Evolutionary conservation across 2,329 filamentous ascomycete genomes (phyloP).

Genomic region (Calcarisporium arbuscula): DNA sequence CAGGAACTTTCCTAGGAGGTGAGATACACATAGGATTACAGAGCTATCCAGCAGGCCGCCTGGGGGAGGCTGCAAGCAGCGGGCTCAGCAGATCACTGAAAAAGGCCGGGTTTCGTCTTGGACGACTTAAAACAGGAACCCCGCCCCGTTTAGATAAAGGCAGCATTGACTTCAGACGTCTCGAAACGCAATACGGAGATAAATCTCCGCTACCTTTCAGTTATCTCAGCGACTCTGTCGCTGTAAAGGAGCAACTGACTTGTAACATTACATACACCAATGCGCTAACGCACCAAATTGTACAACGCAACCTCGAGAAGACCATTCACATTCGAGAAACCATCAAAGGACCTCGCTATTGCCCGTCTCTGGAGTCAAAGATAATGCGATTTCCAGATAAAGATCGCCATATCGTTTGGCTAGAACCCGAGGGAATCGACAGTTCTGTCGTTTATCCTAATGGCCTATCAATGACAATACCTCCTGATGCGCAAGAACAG

Average conservation of each 20-base stretch:
- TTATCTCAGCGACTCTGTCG: slow-evolving; percentile 73
- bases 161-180: slow-evolving; percentile 69
- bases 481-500: slow-evolving; percentile 75
- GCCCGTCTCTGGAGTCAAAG: slow-evolving; percentile 91
- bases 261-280: slow-evolving; percentile 90
- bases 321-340: slow-evolving; percentile 95
- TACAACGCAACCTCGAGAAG: slow-evolving; percentile 86
- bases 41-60: slow-evolving; percentile 76
- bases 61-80: slow-evolving; percentile 90
- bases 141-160: slow-evolving; percentile 78
- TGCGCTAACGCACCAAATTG: slow-evolving; percentile 70
- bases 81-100: slow-evolving; percentile 85
- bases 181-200: slow-evolving; percentile 75
- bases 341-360: slow-evolving; percentile 90
- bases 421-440: slow-evolving; percentile 92
- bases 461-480: slow-evolving; percentile 94
- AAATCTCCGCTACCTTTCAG: slow-evolving; percentile 85
- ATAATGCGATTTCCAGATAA: slow-evolving; percentile 82
- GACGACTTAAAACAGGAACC: slow-evolving; percentile 90
- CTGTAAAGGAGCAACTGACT: slow-evolving; percentile 74
- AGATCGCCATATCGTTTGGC: slow-evolving; percentile 82
- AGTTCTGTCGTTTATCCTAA: slow-evolving; percentile 92
- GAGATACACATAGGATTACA: slow-evolving; percentile 95
- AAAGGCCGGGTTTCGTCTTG: slow-evolving; percentile 83
- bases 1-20: slow-evolving; percentile 88